phyloP scores from a whole-genome alignment of 139 green algal genomes.

The Nannochloris sp. region DNA sequence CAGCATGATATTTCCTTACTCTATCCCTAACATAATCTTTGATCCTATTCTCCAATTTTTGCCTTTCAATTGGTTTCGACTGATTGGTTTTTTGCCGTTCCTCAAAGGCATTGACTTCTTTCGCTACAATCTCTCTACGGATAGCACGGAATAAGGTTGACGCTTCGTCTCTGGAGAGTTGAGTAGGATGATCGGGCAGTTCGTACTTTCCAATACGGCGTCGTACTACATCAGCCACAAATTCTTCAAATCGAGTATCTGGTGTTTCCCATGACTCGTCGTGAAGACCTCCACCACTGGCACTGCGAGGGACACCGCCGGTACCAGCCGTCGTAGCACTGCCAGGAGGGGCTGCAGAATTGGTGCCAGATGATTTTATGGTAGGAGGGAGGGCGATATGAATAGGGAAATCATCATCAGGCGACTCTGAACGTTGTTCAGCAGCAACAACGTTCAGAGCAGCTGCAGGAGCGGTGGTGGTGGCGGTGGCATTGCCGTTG shows the following conservation, averaged over 20 bases:
- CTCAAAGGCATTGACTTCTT: slow-evolving; percentile 53
- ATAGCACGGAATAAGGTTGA: slow-evolving; percentile 31
- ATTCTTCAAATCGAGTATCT: slow-evolving; percentile 49
- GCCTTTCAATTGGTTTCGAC: slow-evolving; percentile 55
- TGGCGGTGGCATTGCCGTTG: no score
- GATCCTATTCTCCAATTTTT: slow-evolving; percentile 57
- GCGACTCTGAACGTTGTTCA: not conserved
- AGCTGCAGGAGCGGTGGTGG: no score
- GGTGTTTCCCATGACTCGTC: slow-evolving; percentile 55
- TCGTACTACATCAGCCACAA: slow-evolving; percentile 55
- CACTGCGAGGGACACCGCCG: no score
- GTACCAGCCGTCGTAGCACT: not conserved
- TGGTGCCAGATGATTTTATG: not conserved
- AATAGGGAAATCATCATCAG: not conserved
- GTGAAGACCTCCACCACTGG: not conserved
- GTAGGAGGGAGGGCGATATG: not conserved
- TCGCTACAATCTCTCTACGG: slow-evolving; percentile 45
- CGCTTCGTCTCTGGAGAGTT: slow-evolving; percentile 39
- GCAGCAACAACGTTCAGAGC: slow-evolving; percentile 12
- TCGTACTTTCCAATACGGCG: slow-evolving; percentile 60
- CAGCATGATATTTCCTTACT: no score
- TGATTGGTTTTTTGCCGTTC: slow-evolving; percentile 29
- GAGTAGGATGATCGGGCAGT: slow-evolving; percentile 54
- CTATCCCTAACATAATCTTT: slow-evolving; percentile 37
- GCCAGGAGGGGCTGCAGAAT: slow-evolving; percentile 3